Base-by-base conservation (phyloP, 768 basidiomycete genomes). In the Tephrocybe sp. region DNA sequence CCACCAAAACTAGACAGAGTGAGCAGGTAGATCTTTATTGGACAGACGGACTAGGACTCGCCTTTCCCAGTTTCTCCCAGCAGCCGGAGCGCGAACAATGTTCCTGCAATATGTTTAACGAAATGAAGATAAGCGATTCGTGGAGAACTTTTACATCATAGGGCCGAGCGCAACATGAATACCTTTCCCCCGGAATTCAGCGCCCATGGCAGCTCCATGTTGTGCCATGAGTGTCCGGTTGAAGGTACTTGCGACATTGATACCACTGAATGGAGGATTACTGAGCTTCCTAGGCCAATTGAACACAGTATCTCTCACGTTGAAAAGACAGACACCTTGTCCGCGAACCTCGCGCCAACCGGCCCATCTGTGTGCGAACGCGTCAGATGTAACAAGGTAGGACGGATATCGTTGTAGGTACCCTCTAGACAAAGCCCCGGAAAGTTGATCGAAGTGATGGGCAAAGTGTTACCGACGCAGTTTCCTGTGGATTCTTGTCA, bases 161-260 rank as follows among this genome's bases (percentile, higher is more conserved):
- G 80, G 80, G 1, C 76, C 78, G 15, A 81, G 67, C 8, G 69
- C 74, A 45, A 80, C 75, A 63, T 86, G 62, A 8, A 82, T 75
- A 21, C 86, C 86, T 64, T 84, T 83, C 34, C 76, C 80, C 39
- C 70, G 72, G 67, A 81, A 81, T 61, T 88, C 86, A 20, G 71
- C 62, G 1, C 84, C 85, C 62, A 87, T 75, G 0, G 80, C 80
- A 15, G 62, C 64, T 10, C 80, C 85, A 32, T 84, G 73, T 42
- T 74, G 68, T 55, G 77, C 72, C 69, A 86, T 84, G 23, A 88
- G 66, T 5, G 72, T 73, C 32, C 79, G 72, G 55, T 80, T 79
- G 59, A 78, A 80, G 36, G 79, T 79, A 9, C 78, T 72, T 18
- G 75, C 79, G n/a, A 71, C 73, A 53, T 80, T 79, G 57, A 81